phyloP scores from a whole-genome alignment of 805 yeast species.

The Kodamaea hsintzibuensis region DNA sequence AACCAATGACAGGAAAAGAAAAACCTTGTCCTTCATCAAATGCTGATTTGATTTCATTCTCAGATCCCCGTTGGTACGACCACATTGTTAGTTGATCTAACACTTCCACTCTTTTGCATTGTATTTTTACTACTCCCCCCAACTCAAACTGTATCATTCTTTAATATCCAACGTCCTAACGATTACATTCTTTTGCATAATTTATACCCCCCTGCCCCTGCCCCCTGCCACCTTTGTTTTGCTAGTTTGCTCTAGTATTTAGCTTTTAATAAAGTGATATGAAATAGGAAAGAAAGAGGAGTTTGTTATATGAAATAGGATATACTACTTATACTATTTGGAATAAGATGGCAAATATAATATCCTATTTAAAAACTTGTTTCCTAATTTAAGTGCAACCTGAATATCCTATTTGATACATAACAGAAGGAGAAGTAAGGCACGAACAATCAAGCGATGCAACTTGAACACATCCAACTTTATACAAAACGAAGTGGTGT shows the following conservation, averaged over 20 bases:
- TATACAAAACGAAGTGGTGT: too few relatives aligned
- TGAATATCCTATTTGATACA: too few relatives aligned
- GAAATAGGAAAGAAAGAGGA: background rate
- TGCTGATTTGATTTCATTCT: too few relatives aligned
- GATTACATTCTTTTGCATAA: conserved; percentile 3
- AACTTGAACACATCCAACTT: too few relatives aligned
- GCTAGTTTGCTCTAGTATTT: background rate
- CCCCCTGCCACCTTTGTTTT: background rate
- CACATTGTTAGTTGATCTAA: background rate
- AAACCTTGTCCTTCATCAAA: conserved; percentile 12
- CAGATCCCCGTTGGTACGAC: background rate
- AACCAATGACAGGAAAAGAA: conserved; percentile 6
- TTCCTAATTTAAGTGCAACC: too few relatives aligned
- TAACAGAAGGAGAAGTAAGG: too few relatives aligned
- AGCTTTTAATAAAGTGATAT: background rate
- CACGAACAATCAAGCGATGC: too few relatives aligned
- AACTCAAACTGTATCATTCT: background rate
- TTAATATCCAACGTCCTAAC: conserved; percentile 1
- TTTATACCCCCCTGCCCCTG: background rate
- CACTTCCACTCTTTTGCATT: conserved; percentile 2
- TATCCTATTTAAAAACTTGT: too few relatives aligned
- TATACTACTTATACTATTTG: too few relatives aligned
- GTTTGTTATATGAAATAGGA: too few relatives aligned
- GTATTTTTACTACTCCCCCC: background rate
- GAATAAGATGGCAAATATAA: too few relatives aligned